Base-by-base conservation (phyloP, 164 flowering plant species). In the Macadamia integrifolia region DNA sequence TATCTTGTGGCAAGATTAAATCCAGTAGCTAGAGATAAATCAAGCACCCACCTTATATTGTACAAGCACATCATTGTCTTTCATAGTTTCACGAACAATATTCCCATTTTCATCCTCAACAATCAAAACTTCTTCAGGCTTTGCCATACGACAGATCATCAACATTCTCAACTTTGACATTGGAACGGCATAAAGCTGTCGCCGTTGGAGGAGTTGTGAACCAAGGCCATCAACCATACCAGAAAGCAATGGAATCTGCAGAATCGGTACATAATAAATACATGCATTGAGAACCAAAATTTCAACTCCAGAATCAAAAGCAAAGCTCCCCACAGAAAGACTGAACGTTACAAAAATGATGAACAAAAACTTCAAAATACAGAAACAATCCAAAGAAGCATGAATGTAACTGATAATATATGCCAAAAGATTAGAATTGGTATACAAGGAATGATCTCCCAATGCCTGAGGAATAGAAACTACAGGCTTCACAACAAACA, bases 41-140 rank as follows among this genome's bases (percentile, higher is more conserved):
- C 9, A 11, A 53, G 57, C 18, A 53, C 69, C 17, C 14, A 85
- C 99, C 99, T 95, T 95, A 69, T 95, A 95, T 67, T 95, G 99
- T 74, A 92, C 96, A 72, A 95, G 97, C 68, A 95, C 98, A 78
- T 95, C 99, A 83, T 95, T 95, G 74, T 95, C 99, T 80, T 95
- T 95, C 98, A 95, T 81, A 1, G 99, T 95, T 77, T 95, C 99
- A 57, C 99, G 97, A 53, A 95, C 99, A 76, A 95, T 92, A 81
- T 95, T 95, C 49, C 99, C 99, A 86, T 95, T 95, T 85, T 95
- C 99, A 86, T 95, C 99, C 77, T 95, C 99, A 72, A 95, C 97
- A 69, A 95, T 92, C 63, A 95, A 75, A 75, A 95, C 99, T 63
- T 95, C 99, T 72, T 95, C 99, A 68, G 98, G 99, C 83, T 95